Evolutionary conservation across 2,329 filamentous ascomycete species (phyloP).

Genomic region (Orbilia ellipsospora): DNA sequence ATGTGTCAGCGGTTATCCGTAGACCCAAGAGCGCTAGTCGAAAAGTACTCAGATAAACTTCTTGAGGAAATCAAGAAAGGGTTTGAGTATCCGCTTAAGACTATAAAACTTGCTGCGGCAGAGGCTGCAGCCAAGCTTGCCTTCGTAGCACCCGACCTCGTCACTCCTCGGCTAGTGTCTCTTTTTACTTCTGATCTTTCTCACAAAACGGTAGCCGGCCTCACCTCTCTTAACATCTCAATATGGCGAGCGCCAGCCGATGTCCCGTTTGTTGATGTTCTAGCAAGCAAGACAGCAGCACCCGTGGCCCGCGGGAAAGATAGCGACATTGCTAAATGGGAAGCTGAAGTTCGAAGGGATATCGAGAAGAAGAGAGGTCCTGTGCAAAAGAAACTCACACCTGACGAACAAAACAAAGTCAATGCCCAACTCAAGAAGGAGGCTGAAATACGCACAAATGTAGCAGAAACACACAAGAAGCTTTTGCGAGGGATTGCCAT

Average conservation of each 20-base stretch:
- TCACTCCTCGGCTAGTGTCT: constrained; percentile 79
- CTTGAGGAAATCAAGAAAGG: constrained; percentile 72
- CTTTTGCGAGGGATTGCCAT: constrained; percentile 87
- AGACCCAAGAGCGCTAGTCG: constrained; percentile 83
- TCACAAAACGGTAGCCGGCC: constrained; percentile 73
- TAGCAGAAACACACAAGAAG: constrained; percentile 75
- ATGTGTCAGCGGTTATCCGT: constrained; percentile 80
- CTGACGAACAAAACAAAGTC: constrained; percentile 89
- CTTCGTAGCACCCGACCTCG: constrained; percentile 87
- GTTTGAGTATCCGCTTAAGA: constrained; percentile 48
- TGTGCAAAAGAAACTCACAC: constrained; percentile 85
- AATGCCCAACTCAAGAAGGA: constrained; percentile 92
- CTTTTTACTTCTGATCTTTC: constrained; percentile 81
- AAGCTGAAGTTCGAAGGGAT: constrained; percentile 87
- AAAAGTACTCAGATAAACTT: constrained; percentile 72
- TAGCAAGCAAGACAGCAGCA: constrained; percentile 66
- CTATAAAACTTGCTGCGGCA: constrained; percentile 73
- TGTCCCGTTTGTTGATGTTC: constrained; percentile 86
- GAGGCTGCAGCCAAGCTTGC: constrained; percentile 88
- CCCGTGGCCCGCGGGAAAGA: constrained; percentile 72
- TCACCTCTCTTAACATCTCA: constrained; percentile 88
- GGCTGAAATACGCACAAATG: constrained; percentile 77
- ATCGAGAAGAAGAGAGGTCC: constrained; percentile 90
- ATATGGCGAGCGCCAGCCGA: constrained; percentile 93
- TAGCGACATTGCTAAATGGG: constrained; percentile 96